Evolutionary conservation across 1,284 basidiomycete genomes (phyloP).

Genomic region (Coniophora puteana): DNA sequence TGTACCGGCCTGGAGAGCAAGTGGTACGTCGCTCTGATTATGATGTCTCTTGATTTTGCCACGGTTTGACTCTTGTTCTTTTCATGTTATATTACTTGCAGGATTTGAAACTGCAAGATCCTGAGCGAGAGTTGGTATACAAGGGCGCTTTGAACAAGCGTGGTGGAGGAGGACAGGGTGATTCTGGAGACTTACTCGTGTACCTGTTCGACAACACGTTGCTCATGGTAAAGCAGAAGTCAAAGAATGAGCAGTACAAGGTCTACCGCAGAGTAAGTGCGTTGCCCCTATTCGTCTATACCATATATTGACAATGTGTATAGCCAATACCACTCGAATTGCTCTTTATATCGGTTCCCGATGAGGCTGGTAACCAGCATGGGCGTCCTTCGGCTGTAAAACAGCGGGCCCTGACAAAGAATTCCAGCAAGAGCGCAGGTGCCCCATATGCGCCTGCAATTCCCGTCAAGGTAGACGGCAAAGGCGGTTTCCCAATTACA

Average conservation of each 20-base stretch:
- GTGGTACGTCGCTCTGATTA: slow-evolving; percentile 55
- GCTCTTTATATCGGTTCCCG: slow-evolving; percentile 79
- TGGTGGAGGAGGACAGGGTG: slow-evolving; percentile 72
- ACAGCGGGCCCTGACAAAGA: slow-evolving; percentile 41
- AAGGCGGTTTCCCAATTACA: slow-evolving; percentile 89
- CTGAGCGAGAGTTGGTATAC: slow-evolving; percentile 83
- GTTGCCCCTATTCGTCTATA: slow-evolving; percentile 3
- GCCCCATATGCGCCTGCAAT: slow-evolving; percentile 41
- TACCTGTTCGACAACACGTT: slow-evolving; percentile 98
- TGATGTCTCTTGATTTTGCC: background rate
- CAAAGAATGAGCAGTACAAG: slow-evolving; percentile 90
- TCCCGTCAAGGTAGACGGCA: slow-evolving; percentile 62
- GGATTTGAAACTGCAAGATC: slow-evolving; percentile 75
- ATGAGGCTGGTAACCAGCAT: slow-evolving; percentile 47
- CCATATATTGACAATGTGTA: slow-evolving; percentile 6
- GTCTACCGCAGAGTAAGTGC: slow-evolving; percentile 85
- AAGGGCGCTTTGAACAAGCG: slow-evolving; percentile 94
- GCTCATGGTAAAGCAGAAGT: slow-evolving; percentile 92
- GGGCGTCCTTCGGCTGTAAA: slow-evolving; percentile 5
- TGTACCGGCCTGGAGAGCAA: slow-evolving; percentile 71
- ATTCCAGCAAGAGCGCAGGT: slow-evolving; percentile 57
- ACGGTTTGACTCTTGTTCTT: slow-evolving; percentile 3
- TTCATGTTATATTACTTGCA: slow-evolving; percentile 30
- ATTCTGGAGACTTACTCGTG: slow-evolving; percentile 86
- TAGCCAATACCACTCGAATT: slow-evolving; percentile 97